Conservation (phyloP, 306 rosid genomes). For the Heteromeles arbutifolia region DNA sequence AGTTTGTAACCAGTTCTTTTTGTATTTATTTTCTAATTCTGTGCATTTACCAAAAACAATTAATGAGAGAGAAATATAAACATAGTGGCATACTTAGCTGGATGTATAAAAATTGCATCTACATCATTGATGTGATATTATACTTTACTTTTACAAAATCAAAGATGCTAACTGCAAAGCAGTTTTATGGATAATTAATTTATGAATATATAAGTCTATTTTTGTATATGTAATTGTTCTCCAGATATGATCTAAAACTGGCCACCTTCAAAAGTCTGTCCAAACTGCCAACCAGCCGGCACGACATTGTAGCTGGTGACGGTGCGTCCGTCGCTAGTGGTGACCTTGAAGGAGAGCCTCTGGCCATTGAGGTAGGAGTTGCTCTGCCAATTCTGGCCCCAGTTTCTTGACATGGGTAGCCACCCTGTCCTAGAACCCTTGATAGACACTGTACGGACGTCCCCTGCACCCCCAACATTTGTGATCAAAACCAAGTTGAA, state of each 20-base stretch:
- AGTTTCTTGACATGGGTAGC: slow-evolving; percentile 34
- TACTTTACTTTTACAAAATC: not conserved
- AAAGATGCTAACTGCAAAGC: not conserved
- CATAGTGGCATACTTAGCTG: not conserved
- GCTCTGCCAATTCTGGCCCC: slow-evolving; percentile 45
- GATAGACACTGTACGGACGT: slow-evolving; percentile 15
- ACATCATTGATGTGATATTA: not conserved
- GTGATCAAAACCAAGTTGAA: slow-evolving; percentile 34
- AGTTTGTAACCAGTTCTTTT: too few species aligned
- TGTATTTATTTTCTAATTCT: too few species aligned
- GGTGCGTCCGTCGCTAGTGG: slow-evolving; percentile 21
- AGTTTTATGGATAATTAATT: not conserved
- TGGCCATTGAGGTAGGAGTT: slow-evolving; percentile 33
- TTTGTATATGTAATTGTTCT: not conserved
- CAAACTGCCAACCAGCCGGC: slow-evolving; percentile 28
- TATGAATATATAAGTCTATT: not conserved
- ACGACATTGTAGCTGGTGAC: slow-evolving; percentile 19
- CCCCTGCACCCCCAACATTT: slow-evolving; percentile 32
- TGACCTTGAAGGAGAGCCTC: slow-evolving; percentile 30
- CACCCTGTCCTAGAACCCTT: slow-evolving; percentile 28
- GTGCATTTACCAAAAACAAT: not conserved
- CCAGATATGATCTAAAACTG: slow-evolving; percentile 14
- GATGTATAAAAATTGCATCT: not conserved
- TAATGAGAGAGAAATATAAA: not conserved
- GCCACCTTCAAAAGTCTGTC: slow-evolving; percentile 36